Base-by-base conservation (phyloP, 2,329 filamentous ascomycete species). In the Cordyceps cateniannulata region DNA sequence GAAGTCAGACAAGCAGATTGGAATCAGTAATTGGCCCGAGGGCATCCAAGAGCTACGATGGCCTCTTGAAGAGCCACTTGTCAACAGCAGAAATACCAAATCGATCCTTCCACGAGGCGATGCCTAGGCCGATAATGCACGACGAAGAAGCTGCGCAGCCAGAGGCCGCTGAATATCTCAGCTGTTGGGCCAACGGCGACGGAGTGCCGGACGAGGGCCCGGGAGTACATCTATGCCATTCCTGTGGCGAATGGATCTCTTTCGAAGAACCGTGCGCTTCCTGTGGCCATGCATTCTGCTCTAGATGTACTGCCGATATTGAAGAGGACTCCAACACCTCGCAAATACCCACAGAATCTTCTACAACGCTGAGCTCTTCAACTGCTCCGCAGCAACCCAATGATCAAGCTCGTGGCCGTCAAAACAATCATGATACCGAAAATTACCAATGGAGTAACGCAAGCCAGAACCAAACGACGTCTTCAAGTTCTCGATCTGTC, bases 261-360 rank as follows among this genome's bases (percentile, higher is more conserved):
- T 69, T 72, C 14, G 70, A 72, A 32, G 70, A 70, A 9, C 72
- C 73, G 50, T 85, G 81, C 64, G 67, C 71, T 32, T 74, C 74
- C 47, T 85, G 82, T 64, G 79, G 78, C 1, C 82, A 85, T 66
- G 74, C 72, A 10, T 75, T 81, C 18, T 85, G 81, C 64, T 63
- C 69, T 35, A 77, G 77, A 59, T 84, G 81, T 64, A 71, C 68
- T 9, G 73, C 71, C 48, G 73, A 78, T 18, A 38, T 47, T 8
- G 47, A 51, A 25, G 52, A 47, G 14, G 49, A 53, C 9, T 60
- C 50, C 14, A 20, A 10, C 12, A 29, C 27, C 6, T 60, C 58
- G 16, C 49, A 48, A 22, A 16, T 16, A n/a, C 58, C 20, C 10
- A 60, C 49, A 12, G 29, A 22, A 27, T 48, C 16, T 47, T 53